These are phyloP conservation scores for Apocynum venetum DNA, from an alignment of 257 asterid genomes.

Conservation along the genomic window DNA sequence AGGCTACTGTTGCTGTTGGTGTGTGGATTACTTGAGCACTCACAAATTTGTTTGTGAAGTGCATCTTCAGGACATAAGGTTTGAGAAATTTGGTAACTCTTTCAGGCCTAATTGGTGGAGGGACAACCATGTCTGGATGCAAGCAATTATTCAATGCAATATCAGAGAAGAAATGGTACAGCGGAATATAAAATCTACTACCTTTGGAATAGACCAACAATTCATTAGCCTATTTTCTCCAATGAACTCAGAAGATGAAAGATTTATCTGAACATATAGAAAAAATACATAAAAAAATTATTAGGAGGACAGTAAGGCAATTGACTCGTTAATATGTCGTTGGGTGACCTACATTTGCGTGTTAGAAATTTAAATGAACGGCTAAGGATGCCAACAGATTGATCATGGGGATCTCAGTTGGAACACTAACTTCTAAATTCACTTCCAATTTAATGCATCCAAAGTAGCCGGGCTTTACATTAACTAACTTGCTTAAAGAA, in stretches of 20 bases:
- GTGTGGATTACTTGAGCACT: constrained; percentile 84
- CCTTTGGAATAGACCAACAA: not conserved
- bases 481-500: not conserved
- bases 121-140: constrained; percentile 66
- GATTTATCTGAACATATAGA: not conserved
- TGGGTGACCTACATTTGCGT: not conserved
- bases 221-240: not conserved
- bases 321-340: not conserved
- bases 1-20: constrained; percentile 87
- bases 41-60: constrained; percentile 75
- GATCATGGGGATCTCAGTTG: too few species aligned
- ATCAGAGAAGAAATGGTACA: not conserved
- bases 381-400: not conserved
- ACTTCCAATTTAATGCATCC: too few species aligned
- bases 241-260: too few species aligned
- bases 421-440: too few species aligned
- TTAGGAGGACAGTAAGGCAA: not conserved
- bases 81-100: constrained; percentile 69
- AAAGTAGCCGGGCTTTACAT: too few species aligned
- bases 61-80: constrained; percentile 82
- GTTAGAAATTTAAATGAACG: too few species aligned
- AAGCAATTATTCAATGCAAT: not conserved
- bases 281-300: not conserved
- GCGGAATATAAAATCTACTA: not conserved
- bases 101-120: constrained; percentile 60